Base-by-base conservation (phyloP, 2,329 filamentous ascomycete species). In the Pezizomycotina sp. region DNA sequence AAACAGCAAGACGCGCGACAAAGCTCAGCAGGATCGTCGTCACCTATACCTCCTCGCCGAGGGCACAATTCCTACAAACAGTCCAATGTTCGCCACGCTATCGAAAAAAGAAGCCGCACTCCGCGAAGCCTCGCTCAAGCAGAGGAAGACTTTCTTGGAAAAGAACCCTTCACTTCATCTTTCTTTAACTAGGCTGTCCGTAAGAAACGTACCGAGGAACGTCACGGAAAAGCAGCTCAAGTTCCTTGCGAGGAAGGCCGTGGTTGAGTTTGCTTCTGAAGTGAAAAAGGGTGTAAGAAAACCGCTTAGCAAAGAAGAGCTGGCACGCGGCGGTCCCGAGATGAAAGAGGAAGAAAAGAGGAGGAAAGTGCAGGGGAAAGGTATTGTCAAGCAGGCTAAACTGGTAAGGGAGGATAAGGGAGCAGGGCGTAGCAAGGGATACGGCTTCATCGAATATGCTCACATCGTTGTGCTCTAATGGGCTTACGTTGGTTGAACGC, bases 381-480 rank as follows among this genome's bases (percentile, higher is more conserved):
- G 76, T 51, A 67, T 98, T 31, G 82, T 98, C 27, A 77, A 73
- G 51, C 89, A 98, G 60, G 78, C 86, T 37, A 98, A 93, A 64
- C 71, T 98, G 36, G 79, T 95, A 23, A 95, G 89, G 52, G 89
- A 98, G 61, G 69, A 70, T 22, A 74, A 89, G 49, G 89, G 89
- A 28, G 72, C 72, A 52, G 84, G 84, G 29, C 71, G 79, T 54
- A 89, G 79, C 55, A 71, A 86, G 55, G 89, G 89, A 4, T 98
- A 98, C 56, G 89, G 91, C 8, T 98, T 98, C 62, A 78, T 98
- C 48, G 89, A 98, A 60, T 98, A 93, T 59, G 78, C 74, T 47
- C 80, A 19, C 89, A 98, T 54, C 77, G 89, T 31, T 86, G 77
- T 65, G 89, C 89, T 9, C 66, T 98, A 24, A 95, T 95, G 81